Evolutionary conservation across 495 filamentous ascomycete species (phyloP), one percentile per base, ranked within the genome.

Genomic region (Endocarpon pusillum): DNA sequence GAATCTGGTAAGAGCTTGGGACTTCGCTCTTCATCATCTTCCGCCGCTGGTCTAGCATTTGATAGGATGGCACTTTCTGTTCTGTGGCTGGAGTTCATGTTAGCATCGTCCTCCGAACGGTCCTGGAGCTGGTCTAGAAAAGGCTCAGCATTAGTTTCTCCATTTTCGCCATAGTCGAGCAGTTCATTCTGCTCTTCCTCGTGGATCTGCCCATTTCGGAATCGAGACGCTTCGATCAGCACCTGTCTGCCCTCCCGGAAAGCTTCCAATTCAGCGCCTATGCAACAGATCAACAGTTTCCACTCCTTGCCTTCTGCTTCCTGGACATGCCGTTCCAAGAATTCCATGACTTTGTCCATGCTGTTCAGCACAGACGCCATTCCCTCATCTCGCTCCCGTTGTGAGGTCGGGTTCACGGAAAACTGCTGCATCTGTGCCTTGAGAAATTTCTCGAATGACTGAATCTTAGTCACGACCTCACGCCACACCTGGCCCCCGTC

Each of bases 221-320:
- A 6, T 7, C 12, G 12, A 5, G 28, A n/a, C 7, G 28, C 61
- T 12, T 57, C 61, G 21, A 66, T 54, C 32, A 96, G 57, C 41
- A 92, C 64, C 1, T 55, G 55, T 36, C 68, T 63, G 7, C 76
- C 80, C 45, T 85, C 74, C 33, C 54, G 62, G 34, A 94, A 71
- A 5, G 91, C 86, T 42, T 87, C 79, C 3, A 93, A 50, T 45
- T 97, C 89, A 1, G 89, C 82, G 3, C 84, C 78, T 38, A 94
- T 75, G 37, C 81, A 85, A 37, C 78, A 87, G 16, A 94, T 70
- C 17, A 97, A 61, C 18, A 96, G 54, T 25, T 81, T 94, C 89
- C 89, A 97, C 4, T 73, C 67, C 35, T 66, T 67, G 3, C 44
- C 43, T 22, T 64, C 56, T n/a, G 62, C 58, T 19, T 56, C 31